A percentile compares a stretch with the other conserved stretches of the same genome.
Conservation (phyloP, 1,284 basidiomycete genomes). For the Ceratobasidium sp. region DNA sequence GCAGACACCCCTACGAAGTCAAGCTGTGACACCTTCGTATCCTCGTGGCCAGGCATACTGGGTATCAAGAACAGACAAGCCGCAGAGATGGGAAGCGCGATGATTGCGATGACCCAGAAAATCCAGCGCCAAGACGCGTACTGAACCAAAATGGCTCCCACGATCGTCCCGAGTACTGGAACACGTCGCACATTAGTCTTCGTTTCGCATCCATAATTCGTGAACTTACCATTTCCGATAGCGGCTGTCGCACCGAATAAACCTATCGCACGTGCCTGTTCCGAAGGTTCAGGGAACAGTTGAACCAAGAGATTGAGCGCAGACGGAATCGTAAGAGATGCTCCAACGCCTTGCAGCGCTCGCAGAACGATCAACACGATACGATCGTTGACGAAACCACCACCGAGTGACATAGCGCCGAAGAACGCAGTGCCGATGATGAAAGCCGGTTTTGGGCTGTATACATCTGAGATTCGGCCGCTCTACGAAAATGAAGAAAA, state of each 20-base stretch:
- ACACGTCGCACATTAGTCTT: not conserved
- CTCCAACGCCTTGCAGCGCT: constrained; percentile 43
- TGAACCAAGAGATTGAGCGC: constrained; percentile 64
- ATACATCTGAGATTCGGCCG: constrained; percentile 32
- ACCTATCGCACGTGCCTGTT: constrained; percentile 64
- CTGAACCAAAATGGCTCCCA: constrained; percentile 58
- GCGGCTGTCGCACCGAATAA: constrained; percentile 64
- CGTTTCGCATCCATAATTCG: not conserved
- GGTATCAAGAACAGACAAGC: constrained; percentile 59
- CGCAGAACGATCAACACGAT: constrained; percentile 45
- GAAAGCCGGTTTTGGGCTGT: constrained; percentile 37
- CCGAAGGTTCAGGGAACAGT: constrained; percentile 61
- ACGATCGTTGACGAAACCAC: constrained; percentile 44
- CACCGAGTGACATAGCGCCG: constrained; percentile 43
- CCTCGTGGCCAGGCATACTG: constrained; percentile 31
- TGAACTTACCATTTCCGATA: constrained; percentile 60
- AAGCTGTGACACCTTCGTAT: constrained; percentile 53
- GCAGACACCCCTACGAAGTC: constrained; percentile 55
- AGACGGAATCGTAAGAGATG: constrained; percentile 60
- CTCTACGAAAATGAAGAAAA: constrained; percentile 16
- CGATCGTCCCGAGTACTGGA: constrained; percentile 56
- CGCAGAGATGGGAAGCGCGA: constrained; percentile 58
- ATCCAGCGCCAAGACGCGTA: constrained; percentile 64
- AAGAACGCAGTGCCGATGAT: constrained; percentile 41
- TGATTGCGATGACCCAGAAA: constrained; percentile 62